A percentile compares a stretch with the other conserved stretches of the same genome.
These are phyloP conservation scores for Colletotrichum eremochloae DNA, from an alignment of 2,329 filamentous ascomycete species.

Conservation along the genomic window DNA sequence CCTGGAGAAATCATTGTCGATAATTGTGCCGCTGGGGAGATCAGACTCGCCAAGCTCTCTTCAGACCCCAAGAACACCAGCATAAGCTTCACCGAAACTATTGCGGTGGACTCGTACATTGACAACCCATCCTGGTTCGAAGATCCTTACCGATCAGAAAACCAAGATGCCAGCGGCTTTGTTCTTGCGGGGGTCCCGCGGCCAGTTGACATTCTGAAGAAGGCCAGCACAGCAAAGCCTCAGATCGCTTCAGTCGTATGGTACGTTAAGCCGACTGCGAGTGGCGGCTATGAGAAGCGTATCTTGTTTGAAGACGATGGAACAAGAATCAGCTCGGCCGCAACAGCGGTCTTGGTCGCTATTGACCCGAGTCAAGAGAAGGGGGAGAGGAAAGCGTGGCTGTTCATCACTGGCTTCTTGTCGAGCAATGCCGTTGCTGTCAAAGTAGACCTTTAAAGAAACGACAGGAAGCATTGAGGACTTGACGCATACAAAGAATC, in stretches of 20 bases:
- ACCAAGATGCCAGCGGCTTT: slow-evolving; percentile 66
- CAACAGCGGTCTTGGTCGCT: slow-evolving; percentile 65
- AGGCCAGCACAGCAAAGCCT: slow-evolving; percentile 51
- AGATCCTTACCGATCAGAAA: slow-evolving; percentile 62
- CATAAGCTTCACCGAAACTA: slow-evolving; percentile 56
- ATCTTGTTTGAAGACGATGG: slow-evolving; percentile 72
- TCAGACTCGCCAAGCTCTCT: slow-evolving; percentile 58
- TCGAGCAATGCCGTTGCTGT: slow-evolving; percentile 63
- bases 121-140: slow-evolving; percentile 72
- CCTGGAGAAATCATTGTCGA: slow-evolving; percentile 57
- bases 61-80: slow-evolving; percentile 45
- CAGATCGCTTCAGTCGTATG: slow-evolving; percentile 63
- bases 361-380: slow-evolving; percentile 61
- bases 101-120: slow-evolving; percentile 59
- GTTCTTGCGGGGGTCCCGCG: slow-evolving; percentile 63
- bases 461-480: neutral
- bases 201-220: slow-evolving; percentile 53
- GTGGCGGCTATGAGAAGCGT: slow-evolving; percentile 56
- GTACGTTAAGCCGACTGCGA: slow-evolving; percentile 46
- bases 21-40: slow-evolving; percentile 58
- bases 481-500: neutral
- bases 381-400: slow-evolving; percentile 64
- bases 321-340: slow-evolving; percentile 61
- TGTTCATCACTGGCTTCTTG: slow-evolving; percentile 70
- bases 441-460: slow-evolving; percentile 60